A percentile compares a stretch with the other conserved stretches of the same genome.
Evolutionary conservation across 2,329 filamentous ascomycete genomes (phyloP).

Genomic region (Pseudopithomyces maydicus): DNA sequence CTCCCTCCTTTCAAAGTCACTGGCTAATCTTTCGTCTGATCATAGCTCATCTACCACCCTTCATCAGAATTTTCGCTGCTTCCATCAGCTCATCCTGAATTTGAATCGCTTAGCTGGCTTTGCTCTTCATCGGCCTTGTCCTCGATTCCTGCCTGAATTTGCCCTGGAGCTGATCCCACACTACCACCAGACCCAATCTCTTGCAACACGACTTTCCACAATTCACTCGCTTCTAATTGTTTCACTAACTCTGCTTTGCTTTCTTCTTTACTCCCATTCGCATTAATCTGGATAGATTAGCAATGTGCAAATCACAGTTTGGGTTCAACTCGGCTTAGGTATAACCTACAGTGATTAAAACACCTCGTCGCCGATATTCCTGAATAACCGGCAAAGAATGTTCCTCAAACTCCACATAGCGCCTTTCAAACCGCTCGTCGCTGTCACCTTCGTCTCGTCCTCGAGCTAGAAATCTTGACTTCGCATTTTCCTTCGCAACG

Average conservation of each 20-base stretch:
- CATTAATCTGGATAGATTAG: not conserved
- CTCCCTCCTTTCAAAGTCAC: too few species aligned
- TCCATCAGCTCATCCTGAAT: too few species aligned
- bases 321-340: too few species aligned
- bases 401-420: not conserved
- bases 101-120: too few species aligned
- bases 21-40: too few species aligned
- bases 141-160: too few species aligned
- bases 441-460: slow-evolving; percentile 8
- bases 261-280: not conserved
- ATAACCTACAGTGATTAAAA: slow-evolving; percentile 8
- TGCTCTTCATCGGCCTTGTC: too few species aligned
- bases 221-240: not conserved
- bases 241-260: not conserved
- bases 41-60: too few species aligned
- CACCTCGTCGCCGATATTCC: not conserved
- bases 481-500: slow-evolving; percentile 8
- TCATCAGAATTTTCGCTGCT: too few species aligned
- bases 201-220: not conserved
- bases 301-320: not conserved
- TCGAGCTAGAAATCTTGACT: slow-evolving; percentile 4
- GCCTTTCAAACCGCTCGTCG: not conserved
- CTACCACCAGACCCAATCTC: not conserved
- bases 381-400: slow-evolving; percentile 1
- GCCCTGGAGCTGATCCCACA: too few species aligned